A percentile compares a stretch with the other conserved stretches of the same genome.
phyloP scores from a whole-genome alignment of 495 filamentous ascomycete genomes.

The Chaetomium cochliodes region DNA sequence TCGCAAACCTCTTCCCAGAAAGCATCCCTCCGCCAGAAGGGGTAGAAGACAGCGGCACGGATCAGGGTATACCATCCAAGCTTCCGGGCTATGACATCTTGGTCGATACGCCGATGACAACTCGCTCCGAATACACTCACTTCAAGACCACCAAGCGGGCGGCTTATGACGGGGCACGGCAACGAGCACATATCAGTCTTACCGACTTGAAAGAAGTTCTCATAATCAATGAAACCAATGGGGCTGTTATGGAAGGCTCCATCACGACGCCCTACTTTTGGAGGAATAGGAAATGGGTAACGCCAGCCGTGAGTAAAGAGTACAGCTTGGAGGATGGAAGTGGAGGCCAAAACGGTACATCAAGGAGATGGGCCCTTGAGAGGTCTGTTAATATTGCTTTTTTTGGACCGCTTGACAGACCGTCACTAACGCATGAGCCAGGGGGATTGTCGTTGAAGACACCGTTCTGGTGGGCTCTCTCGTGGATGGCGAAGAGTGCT shows the following conservation, averaged over 20 bases:
- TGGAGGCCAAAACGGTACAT: conserved; percentile 81
- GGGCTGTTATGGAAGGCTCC: conserved; percentile 82
- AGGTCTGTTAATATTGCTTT: conserved; percentile 36
- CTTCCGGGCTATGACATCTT: conserved; percentile 48
- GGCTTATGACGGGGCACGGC: conserved; percentile 63
- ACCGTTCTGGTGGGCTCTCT: conserved; percentile 55
- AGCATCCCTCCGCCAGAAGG: not conserved
- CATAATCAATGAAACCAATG: conserved; percentile 58
- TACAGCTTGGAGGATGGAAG: conserved; percentile 39
- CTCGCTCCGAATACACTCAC: conserved; percentile 62
- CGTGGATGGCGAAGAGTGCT: conserved; percentile 70
- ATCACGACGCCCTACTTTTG: conserved; percentile 79
- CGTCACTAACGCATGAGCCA: conserved; percentile 24
- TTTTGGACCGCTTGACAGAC: not conserved
- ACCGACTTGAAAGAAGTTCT: conserved; percentile 67
- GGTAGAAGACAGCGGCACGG: not conserved
- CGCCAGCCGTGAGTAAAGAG: conserved; percentile 50
- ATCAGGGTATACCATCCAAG: conserved; percentile 27
- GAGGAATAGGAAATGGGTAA: conserved; percentile 65
- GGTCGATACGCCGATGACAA: conserved; percentile 54
- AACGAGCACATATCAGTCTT: conserved; percentile 55
- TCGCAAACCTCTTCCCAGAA: conserved; percentile 38
- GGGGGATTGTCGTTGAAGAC: conserved; percentile 60
- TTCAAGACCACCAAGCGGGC: conserved; percentile 72
- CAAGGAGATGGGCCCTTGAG: conserved; percentile 74